These are phyloP conservation scores for Pyrus pyrifolia DNA, from an alignment of 306 rosid species.

Conservation along the genomic window DNA sequence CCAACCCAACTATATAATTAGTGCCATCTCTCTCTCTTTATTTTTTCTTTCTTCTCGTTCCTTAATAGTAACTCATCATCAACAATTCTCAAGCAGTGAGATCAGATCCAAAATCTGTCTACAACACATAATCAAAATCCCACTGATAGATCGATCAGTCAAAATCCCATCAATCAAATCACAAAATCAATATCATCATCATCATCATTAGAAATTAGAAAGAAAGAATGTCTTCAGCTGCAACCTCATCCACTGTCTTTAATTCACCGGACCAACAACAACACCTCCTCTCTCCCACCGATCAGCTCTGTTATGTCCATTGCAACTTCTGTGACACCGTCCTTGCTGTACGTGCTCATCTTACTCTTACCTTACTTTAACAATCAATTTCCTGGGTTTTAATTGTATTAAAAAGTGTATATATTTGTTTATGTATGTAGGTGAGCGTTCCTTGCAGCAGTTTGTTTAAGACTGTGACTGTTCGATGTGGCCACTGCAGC, in stretches of 20 bases:
- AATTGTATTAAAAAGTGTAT: not conserved
- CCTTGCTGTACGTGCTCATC: slow-evolving; percentile 49
- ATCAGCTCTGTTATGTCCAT: slow-evolving; percentile 94
- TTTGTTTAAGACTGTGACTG: slow-evolving; percentile 89
- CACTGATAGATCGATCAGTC: slow-evolving; percentile 64
- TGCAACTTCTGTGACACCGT: slow-evolving; percentile 95
- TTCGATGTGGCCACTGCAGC: slow-evolving; percentile 96
- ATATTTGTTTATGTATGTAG: slow-evolving; percentile 18
- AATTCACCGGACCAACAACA: slow-evolving; percentile 57
- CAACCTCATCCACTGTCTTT: slow-evolving; percentile 44
- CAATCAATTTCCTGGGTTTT: not conserved
- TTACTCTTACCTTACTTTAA: not conserved
- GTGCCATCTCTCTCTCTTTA: slow-evolving; percentile 4
- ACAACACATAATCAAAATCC: slow-evolving; percentile 30
- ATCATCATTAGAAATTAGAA: not conserved
- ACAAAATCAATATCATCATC: slow-evolving; percentile 13
- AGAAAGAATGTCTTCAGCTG: slow-evolving; percentile 13
- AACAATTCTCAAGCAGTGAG: slow-evolving; percentile 30
- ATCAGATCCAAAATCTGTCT: slow-evolving; percentile 36
- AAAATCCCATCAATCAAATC: slow-evolving; percentile 80
- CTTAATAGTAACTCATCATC: slow-evolving; percentile 15
- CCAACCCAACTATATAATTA: slow-evolving; percentile 1
- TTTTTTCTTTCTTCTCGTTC: slow-evolving; percentile 2
- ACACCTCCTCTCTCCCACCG: slow-evolving; percentile 58
- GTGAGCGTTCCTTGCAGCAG: slow-evolving; percentile 88